Evolutionary conservation across 164 flowering plant species (phyloP).

Genomic region (Protea cynaroides): DNA sequence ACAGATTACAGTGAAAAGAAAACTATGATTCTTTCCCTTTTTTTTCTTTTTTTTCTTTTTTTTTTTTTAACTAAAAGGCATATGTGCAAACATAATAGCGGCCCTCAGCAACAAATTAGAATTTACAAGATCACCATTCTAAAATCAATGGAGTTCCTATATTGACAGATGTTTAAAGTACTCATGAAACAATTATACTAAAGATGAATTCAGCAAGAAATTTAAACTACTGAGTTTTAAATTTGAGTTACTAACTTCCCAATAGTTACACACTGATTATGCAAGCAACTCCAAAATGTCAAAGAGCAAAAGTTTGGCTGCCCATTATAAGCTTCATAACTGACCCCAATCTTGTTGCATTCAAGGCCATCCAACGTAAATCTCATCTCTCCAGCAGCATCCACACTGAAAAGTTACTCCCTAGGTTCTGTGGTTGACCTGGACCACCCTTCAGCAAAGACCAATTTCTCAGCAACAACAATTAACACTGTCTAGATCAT

Average conservation of each 20-base stretch:
- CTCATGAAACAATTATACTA: neutral
- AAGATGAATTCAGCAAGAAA: slow-evolving; percentile 1
- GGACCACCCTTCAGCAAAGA: slow-evolving; percentile 44
- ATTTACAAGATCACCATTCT: no score
- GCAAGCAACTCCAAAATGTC: slow-evolving; percentile 87
- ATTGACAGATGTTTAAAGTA: neutral
- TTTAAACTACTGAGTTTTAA: neutral
- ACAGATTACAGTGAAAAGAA: no score
- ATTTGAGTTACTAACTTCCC: slow-evolving; percentile 51
- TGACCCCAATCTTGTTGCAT: no score
- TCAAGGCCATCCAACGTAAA: slow-evolving; percentile 91
- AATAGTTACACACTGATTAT: slow-evolving; percentile 83
- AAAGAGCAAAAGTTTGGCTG: no score
- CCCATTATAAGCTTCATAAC: no score
- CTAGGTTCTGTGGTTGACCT: slow-evolving; percentile 69
- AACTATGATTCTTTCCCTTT: no score
- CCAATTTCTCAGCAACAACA: slow-evolving; percentile 12
- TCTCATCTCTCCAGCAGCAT: slow-evolving; percentile 91
- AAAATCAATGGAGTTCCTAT: neutral
- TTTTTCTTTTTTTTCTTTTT: no score
- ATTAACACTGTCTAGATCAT: neutral
- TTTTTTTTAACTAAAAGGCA: no score
- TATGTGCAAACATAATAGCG: no score
- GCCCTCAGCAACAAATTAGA: no score
- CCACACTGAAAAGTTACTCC: slow-evolving; percentile 79